Evolutionary conservation across 495 filamentous ascomycete species (phyloP).

Genomic region (Mycothermus thermophilus): DNA sequence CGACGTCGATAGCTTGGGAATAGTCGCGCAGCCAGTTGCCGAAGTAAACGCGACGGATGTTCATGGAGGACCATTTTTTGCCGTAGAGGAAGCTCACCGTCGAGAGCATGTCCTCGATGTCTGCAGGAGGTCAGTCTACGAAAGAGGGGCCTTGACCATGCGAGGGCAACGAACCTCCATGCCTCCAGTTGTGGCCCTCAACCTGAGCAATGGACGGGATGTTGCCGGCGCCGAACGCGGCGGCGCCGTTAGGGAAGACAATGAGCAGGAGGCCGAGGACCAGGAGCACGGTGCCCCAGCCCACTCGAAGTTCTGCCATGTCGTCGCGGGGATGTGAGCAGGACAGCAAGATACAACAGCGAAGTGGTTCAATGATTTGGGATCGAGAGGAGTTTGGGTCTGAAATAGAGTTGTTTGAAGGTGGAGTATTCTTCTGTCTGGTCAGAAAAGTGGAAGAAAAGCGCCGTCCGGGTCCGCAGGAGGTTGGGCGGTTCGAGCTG

Average conservation of each 20-base stretch:
- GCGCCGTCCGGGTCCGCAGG: too few relatives aligned
- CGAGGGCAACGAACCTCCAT: constrained; percentile 44
- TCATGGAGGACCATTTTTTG: constrained; percentile 87
- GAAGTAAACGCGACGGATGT: constrained; percentile 86
- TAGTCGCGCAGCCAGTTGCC: constrained; percentile 69
- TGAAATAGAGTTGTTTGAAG: too few relatives aligned
- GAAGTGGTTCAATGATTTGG: neutral
- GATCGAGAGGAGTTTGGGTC: too few relatives aligned
- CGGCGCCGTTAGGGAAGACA: constrained; percentile 46
- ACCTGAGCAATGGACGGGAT: constrained; percentile 88
- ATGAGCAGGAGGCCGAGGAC: constrained; percentile 39
- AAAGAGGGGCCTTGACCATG: neutral
- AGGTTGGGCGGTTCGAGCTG: too few relatives aligned
- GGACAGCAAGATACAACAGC: neutral
- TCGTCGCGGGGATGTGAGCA: neutral
- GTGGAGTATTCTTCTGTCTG: too few relatives aligned
- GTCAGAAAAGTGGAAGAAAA: neutral
- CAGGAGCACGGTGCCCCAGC: constrained; percentile 33
- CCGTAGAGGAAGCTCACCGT: constrained; percentile 75
- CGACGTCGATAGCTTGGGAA: constrained; percentile 84
- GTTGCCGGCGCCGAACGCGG: constrained; percentile 90
- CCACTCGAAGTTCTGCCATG: constrained; percentile 28
- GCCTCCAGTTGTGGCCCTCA: constrained; percentile 91
- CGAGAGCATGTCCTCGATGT: constrained; percentile 87
- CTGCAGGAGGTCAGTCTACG: constrained; percentile 13